These are phyloP conservation scores for Boletus barrowsii DNA, from an alignment of 768 basidiomycete genomes.

Conservation along the genomic window DNA sequence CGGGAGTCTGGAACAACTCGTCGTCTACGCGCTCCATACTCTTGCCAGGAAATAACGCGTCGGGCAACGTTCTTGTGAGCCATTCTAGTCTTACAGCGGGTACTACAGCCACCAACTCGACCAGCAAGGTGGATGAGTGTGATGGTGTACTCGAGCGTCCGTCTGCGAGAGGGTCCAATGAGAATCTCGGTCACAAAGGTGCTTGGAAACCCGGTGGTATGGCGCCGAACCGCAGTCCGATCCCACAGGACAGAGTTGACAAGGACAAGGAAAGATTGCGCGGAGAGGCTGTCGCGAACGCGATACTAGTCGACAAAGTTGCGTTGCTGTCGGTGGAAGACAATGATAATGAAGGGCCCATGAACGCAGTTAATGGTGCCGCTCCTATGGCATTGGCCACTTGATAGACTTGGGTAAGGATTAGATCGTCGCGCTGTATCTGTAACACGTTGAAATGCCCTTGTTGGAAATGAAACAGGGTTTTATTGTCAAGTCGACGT, in stretches of 20 bases:
- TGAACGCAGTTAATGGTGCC: constrained; percentile 15
- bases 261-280: constrained; percentile 36
- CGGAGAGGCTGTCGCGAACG: constrained; percentile 34
- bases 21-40: constrained; percentile 52
- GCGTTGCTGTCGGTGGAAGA: constrained; percentile 37
- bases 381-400: constrained; percentile 24
- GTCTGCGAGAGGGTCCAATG: constrained; percentile 42
- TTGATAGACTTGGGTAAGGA: constrained; percentile 24
- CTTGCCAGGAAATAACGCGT: constrained; percentile 35
- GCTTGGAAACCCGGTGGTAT: constrained; percentile 20
- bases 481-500: constrained; percentile 26
- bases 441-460: constrained; percentile 1
- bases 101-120: constrained; percentile 3
- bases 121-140: constrained; percentile 39
- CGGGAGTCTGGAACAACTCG: constrained; percentile 71
- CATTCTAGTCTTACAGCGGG: constrained; percentile 30
- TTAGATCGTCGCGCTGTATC: neutral
- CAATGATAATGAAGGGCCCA: constrained; percentile 2
- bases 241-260: constrained; percentile 21
- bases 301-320: constrained; percentile 38
- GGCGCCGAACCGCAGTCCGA: constrained; percentile 14
- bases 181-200: constrained; percentile 37
- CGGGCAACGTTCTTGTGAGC: constrained; percentile 37
- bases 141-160: constrained; percentile 49
- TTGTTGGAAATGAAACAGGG: constrained; percentile 7